Conservation (phyloP, 257 asterid genomes). For the Striga asiatica region DNA sequence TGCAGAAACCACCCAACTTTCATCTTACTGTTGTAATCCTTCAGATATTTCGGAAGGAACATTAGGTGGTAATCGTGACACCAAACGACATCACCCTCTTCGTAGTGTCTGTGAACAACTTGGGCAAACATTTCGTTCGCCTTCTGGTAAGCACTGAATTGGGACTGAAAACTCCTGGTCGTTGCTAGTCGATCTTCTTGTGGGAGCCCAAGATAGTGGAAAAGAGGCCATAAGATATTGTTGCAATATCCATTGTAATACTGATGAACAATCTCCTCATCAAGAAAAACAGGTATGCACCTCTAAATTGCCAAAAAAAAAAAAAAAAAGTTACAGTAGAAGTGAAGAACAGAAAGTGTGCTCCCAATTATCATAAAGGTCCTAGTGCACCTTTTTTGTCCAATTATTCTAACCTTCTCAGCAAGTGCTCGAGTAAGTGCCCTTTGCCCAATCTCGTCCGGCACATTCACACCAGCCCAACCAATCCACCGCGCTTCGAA, state of each 20-base stretch:
- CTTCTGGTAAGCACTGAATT: constrained; percentile 73
- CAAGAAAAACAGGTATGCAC: constrained; percentile 90
- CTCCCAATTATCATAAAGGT: too few relatives aligned
- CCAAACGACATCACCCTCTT: too few relatives aligned
- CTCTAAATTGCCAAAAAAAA: too few relatives aligned
- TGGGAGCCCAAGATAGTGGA: too few relatives aligned
- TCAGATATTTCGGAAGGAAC: constrained; percentile 64
- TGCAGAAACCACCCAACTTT: constrained; percentile 98
- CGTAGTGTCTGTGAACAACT: constrained; percentile 38
- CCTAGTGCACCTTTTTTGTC: too few relatives aligned
- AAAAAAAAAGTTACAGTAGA: too few relatives aligned
- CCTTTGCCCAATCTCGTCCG: constrained; percentile 76
- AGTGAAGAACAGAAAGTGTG: too few relatives aligned
- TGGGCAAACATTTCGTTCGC: constrained; percentile 95
- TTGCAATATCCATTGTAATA: constrained; percentile 28
- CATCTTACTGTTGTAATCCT: constrained; percentile 62
- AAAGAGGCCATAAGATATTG: too few relatives aligned
- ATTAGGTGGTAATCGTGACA: too few relatives aligned
- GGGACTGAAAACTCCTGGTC: constrained; percentile 73
- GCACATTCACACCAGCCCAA: constrained; percentile 96
- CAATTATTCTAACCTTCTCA: constrained; percentile 56
- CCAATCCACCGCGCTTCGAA: constrained; percentile 96
- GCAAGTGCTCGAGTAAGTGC: constrained; percentile 77
- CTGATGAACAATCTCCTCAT: constrained; percentile 86
- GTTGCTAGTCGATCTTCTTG: too few relatives aligned